phyloP scores from a whole-genome alignment of 2,329 filamentous ascomycete species.

The Diplocarpon mali region DNA sequence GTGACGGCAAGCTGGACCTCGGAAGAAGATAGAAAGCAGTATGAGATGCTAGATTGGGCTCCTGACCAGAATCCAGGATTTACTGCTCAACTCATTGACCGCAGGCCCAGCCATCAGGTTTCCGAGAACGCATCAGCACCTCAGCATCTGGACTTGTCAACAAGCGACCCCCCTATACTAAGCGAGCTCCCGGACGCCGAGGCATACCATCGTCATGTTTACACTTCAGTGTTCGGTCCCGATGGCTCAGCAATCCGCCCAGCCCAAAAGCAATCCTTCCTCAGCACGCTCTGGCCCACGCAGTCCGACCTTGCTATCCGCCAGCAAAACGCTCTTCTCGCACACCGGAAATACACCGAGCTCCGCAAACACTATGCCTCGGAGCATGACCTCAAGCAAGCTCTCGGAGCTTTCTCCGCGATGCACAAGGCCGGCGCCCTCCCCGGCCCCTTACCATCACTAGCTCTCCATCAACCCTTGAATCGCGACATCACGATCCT shows the following conservation, averaged over 20 bases:
- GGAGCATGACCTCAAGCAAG: neutral
- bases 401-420: neutral
- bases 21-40: neutral
- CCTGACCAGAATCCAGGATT: neutral
- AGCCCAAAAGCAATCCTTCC: neutral
- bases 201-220: conserved; percentile 3
- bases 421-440: neutral
- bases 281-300: conserved; percentile 4
- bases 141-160: neutral
- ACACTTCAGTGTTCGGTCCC: conserved; percentile 1
- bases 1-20: conserved; percentile 1
- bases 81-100: no score
- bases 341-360: neutral
- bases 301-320: neutral
- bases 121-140: no score
- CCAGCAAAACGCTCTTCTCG: neutral
- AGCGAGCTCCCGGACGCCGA: no score
- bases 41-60: conserved; percentile 3
- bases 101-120: no score
- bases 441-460: neutral
- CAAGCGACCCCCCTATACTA: no score
- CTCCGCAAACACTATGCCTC: conserved; percentile 5
- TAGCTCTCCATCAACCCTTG: neutral
- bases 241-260: neutral
- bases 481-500: conserved; percentile 3